These are phyloP conservation scores for Aspergillus tanneri DNA, from an alignment of 2,329 filamentous ascomycete genomes.

Conservation along the genomic window DNA sequence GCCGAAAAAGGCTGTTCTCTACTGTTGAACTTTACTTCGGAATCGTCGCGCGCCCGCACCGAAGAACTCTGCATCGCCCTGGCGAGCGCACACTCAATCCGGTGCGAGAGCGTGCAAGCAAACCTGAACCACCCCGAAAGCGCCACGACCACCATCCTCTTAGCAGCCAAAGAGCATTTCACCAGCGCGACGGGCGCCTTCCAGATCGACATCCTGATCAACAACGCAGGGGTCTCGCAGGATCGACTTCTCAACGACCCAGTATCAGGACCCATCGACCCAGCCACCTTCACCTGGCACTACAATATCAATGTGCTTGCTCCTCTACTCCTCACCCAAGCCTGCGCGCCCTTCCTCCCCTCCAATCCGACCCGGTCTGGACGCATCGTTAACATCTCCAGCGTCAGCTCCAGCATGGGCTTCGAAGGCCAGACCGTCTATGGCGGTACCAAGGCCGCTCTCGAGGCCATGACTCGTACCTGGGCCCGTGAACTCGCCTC, in stretches of 20 bases:
- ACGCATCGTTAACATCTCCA: slow-evolving; percentile 62
- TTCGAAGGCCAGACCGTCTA: slow-evolving; percentile 62
- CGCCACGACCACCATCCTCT: slow-evolving; percentile 57
- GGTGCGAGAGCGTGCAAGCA: slow-evolving; percentile 64
- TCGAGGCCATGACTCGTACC: slow-evolving; percentile 68
- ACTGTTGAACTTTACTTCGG: slow-evolving; percentile 69
- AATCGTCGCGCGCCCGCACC: slow-evolving; percentile 56
- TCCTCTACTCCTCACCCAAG: slow-evolving; percentile 74
- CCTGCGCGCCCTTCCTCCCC: slow-evolving; percentile 67
- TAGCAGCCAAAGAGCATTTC: slow-evolving; percentile 60
- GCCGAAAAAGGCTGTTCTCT: slow-evolving; percentile 69
- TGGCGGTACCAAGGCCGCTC: slow-evolving; percentile 64
- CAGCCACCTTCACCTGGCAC: slow-evolving; percentile 66
- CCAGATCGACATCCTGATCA: slow-evolving; percentile 79
- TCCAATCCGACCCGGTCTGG: slow-evolving; percentile 59
- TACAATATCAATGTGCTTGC: slow-evolving; percentile 82
- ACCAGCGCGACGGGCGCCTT: slow-evolving; percentile 49
- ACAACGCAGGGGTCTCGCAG: slow-evolving; percentile 71
- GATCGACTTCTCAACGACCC: slow-evolving; percentile 60
- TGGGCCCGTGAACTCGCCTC: slow-evolving; percentile 65
- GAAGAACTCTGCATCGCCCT: slow-evolving; percentile 59
- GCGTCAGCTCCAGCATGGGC: slow-evolving; percentile 58
- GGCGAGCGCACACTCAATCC: slow-evolving; percentile 56
- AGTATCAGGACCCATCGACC: slow-evolving; percentile 59
- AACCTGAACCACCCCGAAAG: slow-evolving; percentile 66